Percentiles rank a stretch among this genome's conserved stretches.
Evolutionary conservation across 352 stramenopile species (phyloP).

Genomic region (Phytophthora ohioensis): DNA sequence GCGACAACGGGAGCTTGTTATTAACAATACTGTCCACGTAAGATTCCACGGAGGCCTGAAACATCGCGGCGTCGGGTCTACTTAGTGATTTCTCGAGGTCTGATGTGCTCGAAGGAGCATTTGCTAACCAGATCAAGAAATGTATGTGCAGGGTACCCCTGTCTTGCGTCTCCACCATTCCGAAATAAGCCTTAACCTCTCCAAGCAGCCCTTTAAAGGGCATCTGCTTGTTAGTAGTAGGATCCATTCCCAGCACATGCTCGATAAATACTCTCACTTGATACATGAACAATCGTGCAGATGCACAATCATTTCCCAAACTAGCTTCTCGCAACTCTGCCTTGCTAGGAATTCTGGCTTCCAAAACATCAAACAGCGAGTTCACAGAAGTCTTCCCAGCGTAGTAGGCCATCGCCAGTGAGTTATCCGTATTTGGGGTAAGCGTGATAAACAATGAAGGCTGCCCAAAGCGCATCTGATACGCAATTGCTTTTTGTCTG

Average conservation of each 20-base stretch:
- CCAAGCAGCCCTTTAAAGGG: neutral
- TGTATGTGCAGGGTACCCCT: neutral
- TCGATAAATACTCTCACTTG: conserved; percentile 11
- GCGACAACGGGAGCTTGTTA: neutral
- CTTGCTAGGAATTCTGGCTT: neutral
- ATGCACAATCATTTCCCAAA: conserved; percentile 12
- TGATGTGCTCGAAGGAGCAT: neutral
- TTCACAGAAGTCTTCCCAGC: conserved; percentile 4
- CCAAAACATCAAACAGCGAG: conserved; percentile 3
- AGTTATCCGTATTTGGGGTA: conserved; percentile 14
- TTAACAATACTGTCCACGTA: neutral
- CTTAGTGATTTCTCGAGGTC: neutral
- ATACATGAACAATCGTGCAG: conserved; percentile 5
- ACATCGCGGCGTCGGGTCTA: neutral
- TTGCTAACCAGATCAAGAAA: neutral
- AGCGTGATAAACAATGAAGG: conserved; percentile 15
- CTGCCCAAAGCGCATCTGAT: conserved; percentile 13
- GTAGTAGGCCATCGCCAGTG: conserved; percentile 10
- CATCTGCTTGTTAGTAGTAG: neutral
- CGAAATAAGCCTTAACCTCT: neutral
- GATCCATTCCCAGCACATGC: conserved; percentile 1
- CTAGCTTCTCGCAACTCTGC: conserved; percentile 8
- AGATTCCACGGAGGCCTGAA: neutral
- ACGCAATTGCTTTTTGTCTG: conserved; percentile 5
- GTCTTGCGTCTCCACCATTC: neutral